These are phyloP conservation scores for Leccinum aurantiacum DNA, from an alignment of 768 basidiomycete species.

Conservation along the genomic window DNA sequence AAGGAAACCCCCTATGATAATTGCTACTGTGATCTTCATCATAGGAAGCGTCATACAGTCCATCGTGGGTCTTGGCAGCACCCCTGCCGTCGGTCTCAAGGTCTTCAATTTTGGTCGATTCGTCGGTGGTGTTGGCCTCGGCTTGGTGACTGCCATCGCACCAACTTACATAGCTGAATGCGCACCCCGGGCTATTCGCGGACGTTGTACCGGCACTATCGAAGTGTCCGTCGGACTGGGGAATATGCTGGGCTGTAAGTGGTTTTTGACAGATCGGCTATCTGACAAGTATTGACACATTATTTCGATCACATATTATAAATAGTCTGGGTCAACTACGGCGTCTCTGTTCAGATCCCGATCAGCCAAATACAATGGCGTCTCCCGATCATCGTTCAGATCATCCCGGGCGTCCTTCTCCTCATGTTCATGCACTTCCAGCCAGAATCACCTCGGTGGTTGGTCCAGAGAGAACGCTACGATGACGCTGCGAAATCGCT, in stretches of 20 bases:
- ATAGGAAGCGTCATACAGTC: slow-evolving; percentile 37
- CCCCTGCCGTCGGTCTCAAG: slow-evolving; percentile 25
- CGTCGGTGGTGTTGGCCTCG: slow-evolving; percentile 49
- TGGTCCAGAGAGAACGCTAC: slow-evolving; percentile 36
- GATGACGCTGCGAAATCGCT: slow-evolving; percentile 36
- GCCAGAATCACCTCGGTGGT: slow-evolving; percentile 44
- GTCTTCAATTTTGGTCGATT: slow-evolving; percentile 40
- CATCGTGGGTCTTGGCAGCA: slow-evolving; percentile 33
- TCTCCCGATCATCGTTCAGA: slow-evolving; percentile 36
- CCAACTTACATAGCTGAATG: slow-evolving; percentile 41
- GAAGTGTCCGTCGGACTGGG: slow-evolving; percentile 35
- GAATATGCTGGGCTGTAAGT: slow-evolving; percentile 38
- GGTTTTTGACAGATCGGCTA: not conserved
- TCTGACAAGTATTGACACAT: slow-evolving; percentile 1
- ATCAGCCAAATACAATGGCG: slow-evolving; percentile 37
- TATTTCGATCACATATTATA: not conserved
- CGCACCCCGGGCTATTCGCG: slow-evolving; percentile 37
- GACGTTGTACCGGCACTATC: slow-evolving; percentile 36
- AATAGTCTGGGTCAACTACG: slow-evolving; percentile 40
- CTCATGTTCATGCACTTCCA: slow-evolving; percentile 37
- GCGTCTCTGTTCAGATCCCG: slow-evolving; percentile 27
- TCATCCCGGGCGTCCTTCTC: slow-evolving; percentile 42
- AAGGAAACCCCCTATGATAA: slow-evolving; percentile 35
- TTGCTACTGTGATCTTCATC: slow-evolving; percentile 33
- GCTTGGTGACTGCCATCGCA: slow-evolving; percentile 36